Percentiles rank a stretch among this genome's conserved stretches.
Evolutionary conservation across 306 rosid species (phyloP).

Genomic region (Argentina anserina): DNA sequence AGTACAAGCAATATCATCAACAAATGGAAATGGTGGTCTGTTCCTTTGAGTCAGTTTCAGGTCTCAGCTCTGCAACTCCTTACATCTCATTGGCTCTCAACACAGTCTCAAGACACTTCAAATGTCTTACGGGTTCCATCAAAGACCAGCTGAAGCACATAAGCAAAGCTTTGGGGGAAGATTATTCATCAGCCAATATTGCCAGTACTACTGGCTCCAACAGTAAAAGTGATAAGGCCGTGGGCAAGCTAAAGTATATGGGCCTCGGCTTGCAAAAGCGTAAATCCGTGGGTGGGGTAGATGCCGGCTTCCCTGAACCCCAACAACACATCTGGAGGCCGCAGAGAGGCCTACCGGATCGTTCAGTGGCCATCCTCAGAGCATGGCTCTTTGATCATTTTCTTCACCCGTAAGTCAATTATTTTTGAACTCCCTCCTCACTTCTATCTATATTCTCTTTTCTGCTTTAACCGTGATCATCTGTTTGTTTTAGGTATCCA

Average conservation of each 20-base stretch:
- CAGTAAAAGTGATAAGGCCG: slow-evolving; percentile 32
- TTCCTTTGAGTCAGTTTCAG: slow-evolving; percentile 83
- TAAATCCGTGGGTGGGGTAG: slow-evolving; percentile 37
- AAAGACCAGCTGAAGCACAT: slow-evolving; percentile 54
- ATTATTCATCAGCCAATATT: slow-evolving; percentile 28
- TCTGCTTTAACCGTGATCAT: slow-evolving; percentile 7
- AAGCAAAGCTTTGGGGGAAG: slow-evolving; percentile 53
- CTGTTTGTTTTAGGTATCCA: slow-evolving; percentile 65
- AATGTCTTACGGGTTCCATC: slow-evolving; percentile 52
- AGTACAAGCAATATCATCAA: slow-evolving; percentile 80
- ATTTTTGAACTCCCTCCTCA: neutral
- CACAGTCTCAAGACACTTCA: slow-evolving; percentile 64
- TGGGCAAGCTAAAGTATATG: slow-evolving; percentile 37
- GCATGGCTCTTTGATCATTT: slow-evolving; percentile 98
- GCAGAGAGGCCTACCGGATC: slow-evolving; percentile 93
- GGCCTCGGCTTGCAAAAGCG: slow-evolving; percentile 62
- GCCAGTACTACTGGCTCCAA: slow-evolving; percentile 18
- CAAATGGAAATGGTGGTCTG: slow-evolving; percentile 95
- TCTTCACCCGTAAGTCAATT: slow-evolving; percentile 84
- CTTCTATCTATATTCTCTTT: neutral
- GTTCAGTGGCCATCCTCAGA: slow-evolving; percentile 74
- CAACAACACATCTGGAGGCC: slow-evolving; percentile 82
- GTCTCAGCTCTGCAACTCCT: slow-evolving; percentile 78
- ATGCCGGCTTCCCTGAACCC: slow-evolving; percentile 45
- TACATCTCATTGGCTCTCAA: slow-evolving; percentile 60